Evolutionary conservation across 2,329 filamentous ascomycete genomes (phyloP), one percentile per base, ranked within the genome.

Genomic region (Exutisphaerella laricina): DNA sequence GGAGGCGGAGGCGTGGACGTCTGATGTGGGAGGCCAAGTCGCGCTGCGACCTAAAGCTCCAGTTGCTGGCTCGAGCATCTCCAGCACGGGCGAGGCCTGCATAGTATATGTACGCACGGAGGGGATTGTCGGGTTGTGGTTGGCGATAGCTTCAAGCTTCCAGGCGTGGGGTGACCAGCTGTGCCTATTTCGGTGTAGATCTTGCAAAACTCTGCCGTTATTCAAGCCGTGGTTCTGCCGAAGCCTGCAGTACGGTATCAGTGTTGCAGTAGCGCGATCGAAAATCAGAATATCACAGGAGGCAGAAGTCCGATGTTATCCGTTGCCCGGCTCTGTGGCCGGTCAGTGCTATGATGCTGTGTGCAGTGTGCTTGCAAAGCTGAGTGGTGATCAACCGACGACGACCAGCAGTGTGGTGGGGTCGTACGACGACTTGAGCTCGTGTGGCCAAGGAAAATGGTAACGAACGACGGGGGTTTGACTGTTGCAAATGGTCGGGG

Each of bases 1-100:
- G 36, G n/a, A n/a, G n/a, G n/a, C n/a, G n/a, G n/a, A n/a, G n/a
- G 41, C 30, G 39, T 26, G 18, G 36, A 20, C 26, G 38, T 39
- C 38, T 39, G 46, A 38, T 29, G 45, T 51, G 13, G 42, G 48
- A 41, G 48, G 50, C 48, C 50, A 51, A 32, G 50, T 53, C 37
- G 41, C 40, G 47, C 46, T 53, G 41, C 48, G 44, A 10, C 25
- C 33, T 23, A 35, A 23, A 34, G 32, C 33, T 41, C 42, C 39
- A 7, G 25, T n/a, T 13, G 17, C 28, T 34, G 50, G 43, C 32
- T 47, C 48, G 43, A 50, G 38, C 35, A 28, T 29, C 5, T 40
- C 36, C 6, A 43, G 39, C 22, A 26, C 44, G 43, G 43, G 40
- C 34, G 45, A 43, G 29, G 50, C 42, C 29, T 48, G 41, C 50